Evolutionary conservation across 2,329 filamentous ascomycete species (phyloP), one percentile per base, ranked within the genome.

Genomic region (Pezicula neosporulosa): DNA sequence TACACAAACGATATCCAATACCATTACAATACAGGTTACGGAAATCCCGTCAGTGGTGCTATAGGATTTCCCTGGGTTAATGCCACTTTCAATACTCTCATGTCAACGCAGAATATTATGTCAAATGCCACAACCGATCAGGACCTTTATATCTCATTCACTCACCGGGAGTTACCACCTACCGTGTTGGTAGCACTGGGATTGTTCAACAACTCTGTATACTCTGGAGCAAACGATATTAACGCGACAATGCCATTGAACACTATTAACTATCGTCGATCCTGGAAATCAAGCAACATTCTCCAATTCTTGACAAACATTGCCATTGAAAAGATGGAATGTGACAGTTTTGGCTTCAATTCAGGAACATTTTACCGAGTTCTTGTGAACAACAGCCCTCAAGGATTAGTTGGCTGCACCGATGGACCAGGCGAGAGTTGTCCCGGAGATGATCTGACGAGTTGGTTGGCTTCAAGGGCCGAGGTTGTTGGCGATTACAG

Each of bases 31-130:
- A 64, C 71, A 1, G 77, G 78, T n/a, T 80, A 80, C 54, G 76
- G 77, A 36, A 74, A 74, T 41, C 60, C 66, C 1, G 64, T 74
- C 5, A 72, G 73, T 2, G 72, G 73, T 1, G 68, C 67, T 3
- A 69, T 80, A 30, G 77, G 77, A 2, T 75, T 71, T 53, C 77
- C 77, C 0, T 81, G 78, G 76, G 59, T 79, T 4, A 79, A 81
- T 52, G 75, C 73, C 16, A 77, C 72, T 2, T 66, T 75, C n/a
- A 63, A 67, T 27, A 65, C 70, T 1, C 63, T 74, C 21, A 63
- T 68, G 53, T 19, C 45, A 1, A 39, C 44, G 2, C 60, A 62
- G 27, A 61, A 61, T 35, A 68, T 66, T 50, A 60, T 62, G 4
- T 64, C 67, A 5, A 65, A 67, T 24, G 60, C 66, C 13, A 58